These are phyloP conservation scores for Candida sp. DNA, from an alignment of 1,139 yeast species.

Conservation along the genomic window DNA sequence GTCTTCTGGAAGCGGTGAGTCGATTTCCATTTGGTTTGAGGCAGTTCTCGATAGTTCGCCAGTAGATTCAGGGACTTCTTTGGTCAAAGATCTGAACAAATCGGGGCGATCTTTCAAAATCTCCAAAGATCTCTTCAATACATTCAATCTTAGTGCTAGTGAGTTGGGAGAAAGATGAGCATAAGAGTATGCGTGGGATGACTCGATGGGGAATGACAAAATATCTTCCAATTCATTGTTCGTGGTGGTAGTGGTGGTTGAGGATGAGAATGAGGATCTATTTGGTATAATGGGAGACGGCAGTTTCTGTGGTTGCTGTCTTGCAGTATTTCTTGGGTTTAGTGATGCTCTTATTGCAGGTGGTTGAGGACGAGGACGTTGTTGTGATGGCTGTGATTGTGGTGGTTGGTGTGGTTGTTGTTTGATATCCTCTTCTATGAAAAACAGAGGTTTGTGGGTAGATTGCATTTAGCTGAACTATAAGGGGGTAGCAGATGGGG, in stretches of 20 bases:
- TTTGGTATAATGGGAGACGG: slow-evolving; percentile 11
- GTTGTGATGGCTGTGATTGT: slow-evolving; percentile 6
- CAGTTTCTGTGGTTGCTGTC: not conserved
- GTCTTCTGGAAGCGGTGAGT: slow-evolving; percentile 1
- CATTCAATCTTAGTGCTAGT: slow-evolving; percentile 73
- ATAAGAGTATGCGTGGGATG: slow-evolving; percentile 85
- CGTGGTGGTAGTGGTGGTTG: slow-evolving; percentile 1
- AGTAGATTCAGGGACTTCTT: not conserved
- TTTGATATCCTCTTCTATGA: slow-evolving; percentile 1
- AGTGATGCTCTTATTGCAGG: not conserved
- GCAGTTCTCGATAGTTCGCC: slow-evolving; percentile 3
- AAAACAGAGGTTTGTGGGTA: slow-evolving; percentile 1
- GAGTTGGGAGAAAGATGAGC: slow-evolving; percentile 85
- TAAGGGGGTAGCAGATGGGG: not conserved
- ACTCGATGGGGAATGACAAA: slow-evolving; percentile 69
- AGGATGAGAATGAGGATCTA: slow-evolving; percentile 3
- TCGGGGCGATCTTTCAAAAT: slow-evolving; percentile 69
- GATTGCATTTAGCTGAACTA: not conserved
- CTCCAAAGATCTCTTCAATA: slow-evolving; percentile 75
- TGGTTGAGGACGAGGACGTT: slow-evolving; percentile 1
- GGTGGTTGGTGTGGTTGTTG: slow-evolving; percentile 5
- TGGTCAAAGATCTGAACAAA: slow-evolving; percentile 32
- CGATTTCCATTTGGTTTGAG: slow-evolving; percentile 5
- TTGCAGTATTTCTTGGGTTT: not conserved
- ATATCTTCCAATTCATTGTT: slow-evolving; percentile 27